Evolutionary conservation across 139 green algal genomes (phyloP).

Genomic region (Coelastrella sp.): DNA sequence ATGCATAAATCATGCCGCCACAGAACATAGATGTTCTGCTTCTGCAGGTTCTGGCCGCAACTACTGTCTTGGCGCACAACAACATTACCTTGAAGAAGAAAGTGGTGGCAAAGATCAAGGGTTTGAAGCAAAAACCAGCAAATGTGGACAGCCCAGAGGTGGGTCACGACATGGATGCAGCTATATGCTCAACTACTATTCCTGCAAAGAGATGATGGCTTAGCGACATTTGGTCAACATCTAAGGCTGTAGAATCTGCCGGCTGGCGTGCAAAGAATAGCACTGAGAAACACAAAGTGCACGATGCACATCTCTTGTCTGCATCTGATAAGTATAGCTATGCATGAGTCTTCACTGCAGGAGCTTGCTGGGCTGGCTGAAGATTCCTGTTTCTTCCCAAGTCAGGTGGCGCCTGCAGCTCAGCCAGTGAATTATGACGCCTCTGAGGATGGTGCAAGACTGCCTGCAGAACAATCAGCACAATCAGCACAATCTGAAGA

Average conservation of each 20-base stretch:
- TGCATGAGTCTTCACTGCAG: background rate
- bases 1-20: too few species aligned
- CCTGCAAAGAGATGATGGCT: too few species aligned
- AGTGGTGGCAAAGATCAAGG: slow-evolving; percentile 9
- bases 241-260: too few species aligned
- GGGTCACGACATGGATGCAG: background rate
- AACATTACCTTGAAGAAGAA: slow-evolving; percentile 30
- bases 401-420: background rate
- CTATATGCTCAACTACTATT: too few species aligned
- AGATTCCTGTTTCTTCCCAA: background rate
- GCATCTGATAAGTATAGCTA: too few species aligned
- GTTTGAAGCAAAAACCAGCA: slow-evolving; percentile 27
- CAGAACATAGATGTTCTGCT: too few species aligned
- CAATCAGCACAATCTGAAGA: too few species aligned
- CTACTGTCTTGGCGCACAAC: background rate
- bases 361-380: background rate
- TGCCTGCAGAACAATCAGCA: background rate
- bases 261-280: too few species aligned
- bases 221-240: too few species aligned
- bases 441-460: background rate
- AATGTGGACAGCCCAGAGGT: slow-evolving; percentile 24
- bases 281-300: too few species aligned
- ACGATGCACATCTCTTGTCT: too few species aligned
- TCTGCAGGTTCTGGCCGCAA: background rate
- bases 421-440: background rate